These are phyloP conservation scores for Staphylotrichum longicolle DNA, from an alignment of 495 filamentous ascomycete genomes.

Conservation along the genomic window DNA sequence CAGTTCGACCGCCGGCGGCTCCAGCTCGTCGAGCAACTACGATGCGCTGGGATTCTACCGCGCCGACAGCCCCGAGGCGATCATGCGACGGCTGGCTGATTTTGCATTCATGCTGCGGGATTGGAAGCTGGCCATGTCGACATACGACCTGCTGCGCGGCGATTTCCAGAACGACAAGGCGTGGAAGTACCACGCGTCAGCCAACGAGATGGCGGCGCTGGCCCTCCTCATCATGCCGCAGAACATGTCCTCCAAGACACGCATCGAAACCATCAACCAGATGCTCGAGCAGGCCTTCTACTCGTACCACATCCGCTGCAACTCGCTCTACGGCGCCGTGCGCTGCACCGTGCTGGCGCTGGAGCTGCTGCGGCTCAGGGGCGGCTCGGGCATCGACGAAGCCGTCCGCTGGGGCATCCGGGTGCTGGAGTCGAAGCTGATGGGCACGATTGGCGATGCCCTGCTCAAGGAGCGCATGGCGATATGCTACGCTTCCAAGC, in stretches of 20 bases:
- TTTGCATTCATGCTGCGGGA: slow-evolving; percentile 95
- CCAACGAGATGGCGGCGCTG: slow-evolving; percentile 89
- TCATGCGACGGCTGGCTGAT: slow-evolving; percentile 90
- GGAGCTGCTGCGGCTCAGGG: slow-evolving; percentile 77
- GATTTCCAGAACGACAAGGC: slow-evolving; percentile 95
- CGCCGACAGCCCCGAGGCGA: slow-evolving; percentile 79
- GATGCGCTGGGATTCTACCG: slow-evolving; percentile 78
- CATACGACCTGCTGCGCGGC: slow-evolving; percentile 80
- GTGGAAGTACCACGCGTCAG: slow-evolving; percentile 90
- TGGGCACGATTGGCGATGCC: slow-evolving; percentile 71
- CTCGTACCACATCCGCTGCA: slow-evolving; percentile 84
- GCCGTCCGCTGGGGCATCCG: slow-evolving; percentile 81
- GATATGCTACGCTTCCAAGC: slow-evolving; percentile 74
- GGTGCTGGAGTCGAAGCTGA: slow-evolving; percentile 71
- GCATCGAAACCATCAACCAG: slow-evolving; percentile 75
- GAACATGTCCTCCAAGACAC: slow-evolving; percentile 65
- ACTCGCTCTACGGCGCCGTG: slow-evolving; percentile 67
- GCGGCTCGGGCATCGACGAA: slow-evolving; percentile 76
- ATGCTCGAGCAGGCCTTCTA: slow-evolving; percentile 86
- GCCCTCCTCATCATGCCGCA: slow-evolving; percentile 73
- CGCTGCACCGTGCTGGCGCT: slow-evolving; percentile 73
- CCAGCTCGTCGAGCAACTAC: slow-evolving; percentile 63
- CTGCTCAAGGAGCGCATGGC: slow-evolving; percentile 81
- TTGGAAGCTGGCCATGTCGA: slow-evolving; percentile 86
- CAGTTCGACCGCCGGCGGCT: slow-evolving; percentile 41